Base-by-base conservation (phyloP, 73 alveolate species). In the Paramecium biaurelia region DNA sequence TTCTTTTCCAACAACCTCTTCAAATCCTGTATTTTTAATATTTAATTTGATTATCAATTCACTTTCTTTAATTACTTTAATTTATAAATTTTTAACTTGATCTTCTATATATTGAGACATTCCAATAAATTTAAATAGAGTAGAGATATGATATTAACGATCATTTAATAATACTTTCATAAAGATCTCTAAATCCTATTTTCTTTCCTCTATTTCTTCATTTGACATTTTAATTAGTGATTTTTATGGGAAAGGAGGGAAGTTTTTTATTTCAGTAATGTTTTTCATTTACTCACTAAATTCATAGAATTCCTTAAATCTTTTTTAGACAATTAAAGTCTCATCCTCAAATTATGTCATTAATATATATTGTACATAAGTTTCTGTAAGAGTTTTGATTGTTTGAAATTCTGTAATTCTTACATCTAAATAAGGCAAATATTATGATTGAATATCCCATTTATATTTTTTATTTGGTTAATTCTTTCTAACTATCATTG, bases 101-200 rank as follows among this genome's bases (percentile, higher is more conserved):
- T 79, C 74, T 42, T 43, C 90, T n/a, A 30, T 3, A 24, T 0
- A 11, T 45, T 79, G 30, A 23, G 43, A 14, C 74, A 79, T 30
- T 79, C 72, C 90, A 5, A 79, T 79, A 45, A 79, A 79, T 12
- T 45, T 79, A n/a, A 79, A 41, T 45, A 79, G 15, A 1, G 74
- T 12, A 42, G 45, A 79, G 7, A 37, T 49, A 45, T 79, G 90
- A 47, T 79, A 79, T 20, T 14, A 23, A 42, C 90, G n/a, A 21
- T 79, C 90, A 79, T 79, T 79, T 37, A 79, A 79, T n/a, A 79
- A 10, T 20, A 41, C 72, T 45, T 23, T 79, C 42, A 79, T 23
- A 42, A 41, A 79, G 2, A 79, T 79, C 15, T 79, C 90, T 47
- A 63, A 63, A 10, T 63, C 84, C 28, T 30, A 12, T 30, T 63